Evolutionary conservation across 257 asterid genomes (phyloP).

Genomic region (Asclepias syriaca): DNA sequence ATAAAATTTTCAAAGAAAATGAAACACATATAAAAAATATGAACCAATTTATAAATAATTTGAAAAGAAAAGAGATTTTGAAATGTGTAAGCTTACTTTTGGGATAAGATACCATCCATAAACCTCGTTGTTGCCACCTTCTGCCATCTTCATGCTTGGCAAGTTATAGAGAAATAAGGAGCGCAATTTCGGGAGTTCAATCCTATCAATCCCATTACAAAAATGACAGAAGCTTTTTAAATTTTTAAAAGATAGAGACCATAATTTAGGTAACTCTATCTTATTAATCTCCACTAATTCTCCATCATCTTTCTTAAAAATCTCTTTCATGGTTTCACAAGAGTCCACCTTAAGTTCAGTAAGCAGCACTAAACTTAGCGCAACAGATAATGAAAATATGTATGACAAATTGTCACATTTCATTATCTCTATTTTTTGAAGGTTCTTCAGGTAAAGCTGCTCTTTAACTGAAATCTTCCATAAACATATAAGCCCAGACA

Average conservation of each 20-base stretch:
- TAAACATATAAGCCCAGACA: not conserved
- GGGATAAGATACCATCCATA: too few relatives aligned
- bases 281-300: not conserved
- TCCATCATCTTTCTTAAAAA: not conserved
- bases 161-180: too few relatives aligned
- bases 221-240: not conserved
- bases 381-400: not conserved
- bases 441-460: not conserved
- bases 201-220: too few relatives aligned
- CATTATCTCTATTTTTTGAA: not conserved
- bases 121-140: too few relatives aligned
- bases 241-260: fast-evolving
- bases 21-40: too few relatives aligned
- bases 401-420: not conserved
- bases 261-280: not conserved
- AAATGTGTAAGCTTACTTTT: too few relatives aligned
- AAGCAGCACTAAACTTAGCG: not conserved
- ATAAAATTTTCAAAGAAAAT: too few relatives aligned
- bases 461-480: not conserved
- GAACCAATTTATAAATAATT: too few relatives aligned
- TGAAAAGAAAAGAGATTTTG: too few relatives aligned
- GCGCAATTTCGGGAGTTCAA: too few relatives aligned
- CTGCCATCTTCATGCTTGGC: too few relatives aligned
- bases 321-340: not conserved
- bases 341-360: fast-evolving